Conservation (phyloP, 371 early-diverging fungal genomes). For the Funneliformis caledonium region DNA sequence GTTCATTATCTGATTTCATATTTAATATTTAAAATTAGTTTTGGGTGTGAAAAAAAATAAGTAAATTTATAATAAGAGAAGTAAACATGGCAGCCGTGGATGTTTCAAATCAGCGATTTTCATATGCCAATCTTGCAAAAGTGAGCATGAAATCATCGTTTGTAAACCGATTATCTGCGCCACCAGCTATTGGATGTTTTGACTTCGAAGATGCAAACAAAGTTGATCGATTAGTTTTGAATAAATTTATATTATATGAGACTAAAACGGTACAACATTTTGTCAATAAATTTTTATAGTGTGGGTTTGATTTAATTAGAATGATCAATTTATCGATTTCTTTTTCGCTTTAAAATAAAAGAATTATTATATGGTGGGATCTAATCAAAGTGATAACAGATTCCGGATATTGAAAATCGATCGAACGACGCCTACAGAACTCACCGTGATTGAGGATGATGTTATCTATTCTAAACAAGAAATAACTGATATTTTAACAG, state of each 20-base stretch:
- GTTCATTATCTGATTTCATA: no score
- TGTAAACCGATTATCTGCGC: not conserved
- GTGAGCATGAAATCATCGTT: not conserved
- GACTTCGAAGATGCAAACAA: not conserved
- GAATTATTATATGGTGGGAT: conserved; percentile 85
- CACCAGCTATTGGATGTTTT: not conserved
- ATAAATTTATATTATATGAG: conserved; percentile 80
- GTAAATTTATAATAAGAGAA: no score
- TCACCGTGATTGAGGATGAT: conserved; percentile 70
- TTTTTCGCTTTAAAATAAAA: conserved; percentile 39
- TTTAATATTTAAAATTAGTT: no score
- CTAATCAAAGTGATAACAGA: conserved; percentile 71
- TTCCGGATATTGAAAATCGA: conserved; percentile 90
- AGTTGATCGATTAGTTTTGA: conserved; percentile 54
- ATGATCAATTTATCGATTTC: not conserved
- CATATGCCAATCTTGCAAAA: not conserved
- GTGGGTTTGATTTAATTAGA: not conserved
- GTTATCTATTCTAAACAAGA: conserved; percentile 75
- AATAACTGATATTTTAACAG: conserved; percentile 72
- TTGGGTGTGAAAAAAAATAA: no score
- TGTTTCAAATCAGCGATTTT: not conserved
- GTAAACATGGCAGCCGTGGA: not conserved
- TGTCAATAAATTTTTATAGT: not conserved
- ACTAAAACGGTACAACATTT: conserved; percentile 70
- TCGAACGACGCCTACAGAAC: conserved; percentile 67